Conservation (phyloP, 1,284 basidiomycete genomes). For the Trichosporon coremiiforme region DNA sequence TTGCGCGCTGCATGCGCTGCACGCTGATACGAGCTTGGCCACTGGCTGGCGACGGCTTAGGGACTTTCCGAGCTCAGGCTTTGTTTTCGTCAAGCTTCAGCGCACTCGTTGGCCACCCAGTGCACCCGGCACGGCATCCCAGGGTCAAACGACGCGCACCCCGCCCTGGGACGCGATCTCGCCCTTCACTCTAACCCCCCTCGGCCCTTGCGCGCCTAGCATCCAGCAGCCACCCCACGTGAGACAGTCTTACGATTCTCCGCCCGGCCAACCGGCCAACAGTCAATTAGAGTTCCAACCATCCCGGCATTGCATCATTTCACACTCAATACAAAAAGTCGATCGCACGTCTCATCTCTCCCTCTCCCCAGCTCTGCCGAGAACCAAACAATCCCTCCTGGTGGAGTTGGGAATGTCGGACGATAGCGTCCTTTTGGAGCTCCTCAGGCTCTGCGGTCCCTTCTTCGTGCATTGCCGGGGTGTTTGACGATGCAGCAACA, state of each 20-base stretch:
- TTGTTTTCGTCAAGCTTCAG: neutral
- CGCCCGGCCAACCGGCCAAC: neutral
- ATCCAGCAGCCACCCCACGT: neutral
- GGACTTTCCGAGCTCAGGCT: neutral
- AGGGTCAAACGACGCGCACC: neutral
- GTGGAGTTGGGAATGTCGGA: neutral
- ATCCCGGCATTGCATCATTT: slow-evolving; percentile 5
- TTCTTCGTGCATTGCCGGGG: neutral
- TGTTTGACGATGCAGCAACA: neutral
- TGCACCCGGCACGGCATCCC: neutral
- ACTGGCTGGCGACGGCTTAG: neutral
- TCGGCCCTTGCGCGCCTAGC: neutral
- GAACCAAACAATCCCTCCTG: neutral
- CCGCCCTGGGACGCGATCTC: slow-evolving; percentile 15
- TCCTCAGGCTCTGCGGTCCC: too few species aligned
- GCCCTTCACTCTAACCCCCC: neutral
- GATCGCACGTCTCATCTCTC: neutral
- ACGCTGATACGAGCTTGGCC: too few species aligned
- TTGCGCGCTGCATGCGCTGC: neutral
- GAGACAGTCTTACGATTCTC: neutral
- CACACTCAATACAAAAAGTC: neutral
- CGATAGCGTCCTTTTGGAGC: neutral
- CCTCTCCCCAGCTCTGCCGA: too few species aligned
- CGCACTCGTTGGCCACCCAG: neutral
- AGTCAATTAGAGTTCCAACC: neutral